phyloP scores from a whole-genome alignment of 139 green algal genomes.

The Zygnema cylindricum region DNA sequence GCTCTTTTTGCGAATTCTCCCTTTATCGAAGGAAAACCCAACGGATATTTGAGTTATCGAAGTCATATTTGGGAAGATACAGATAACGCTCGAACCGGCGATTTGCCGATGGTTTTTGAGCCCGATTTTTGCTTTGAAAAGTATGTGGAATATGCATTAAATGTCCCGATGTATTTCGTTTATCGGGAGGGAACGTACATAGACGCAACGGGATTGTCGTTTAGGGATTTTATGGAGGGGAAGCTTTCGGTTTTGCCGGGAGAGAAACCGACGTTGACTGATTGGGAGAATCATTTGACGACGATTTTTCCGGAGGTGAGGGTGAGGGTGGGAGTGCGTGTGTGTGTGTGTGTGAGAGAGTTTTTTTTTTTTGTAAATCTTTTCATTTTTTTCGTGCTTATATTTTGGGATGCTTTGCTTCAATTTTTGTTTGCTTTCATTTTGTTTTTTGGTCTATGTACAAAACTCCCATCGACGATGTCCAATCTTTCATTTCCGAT shows the following conservation, averaged over 20 bases:
- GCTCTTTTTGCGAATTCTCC: conserved; percentile 97
- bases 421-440: too few species aligned
- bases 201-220: conserved; percentile 76
- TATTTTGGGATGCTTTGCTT: too few species aligned
- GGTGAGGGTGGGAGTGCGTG: conserved; percentile 40
- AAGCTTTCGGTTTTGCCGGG: conserved; percentile 82
- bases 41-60: conserved; percentile 69
- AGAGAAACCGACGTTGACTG: conserved; percentile 82
- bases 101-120: conserved; percentile 96
- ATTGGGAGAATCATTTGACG: conserved; percentile 96
- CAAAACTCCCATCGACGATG: too few species aligned
- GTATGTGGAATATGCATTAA: conserved; percentile 95
- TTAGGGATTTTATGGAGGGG: conserved; percentile 88
- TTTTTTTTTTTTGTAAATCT: neutral
- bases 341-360: conserved; percentile 58
- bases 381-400: neutral
- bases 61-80: conserved; percentile 90
- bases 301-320: conserved; percentile 96
- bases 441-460: too few species aligned
- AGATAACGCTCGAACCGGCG: conserved; percentile 84
- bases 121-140: conserved; percentile 86
- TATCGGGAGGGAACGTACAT: conserved; percentile 92
- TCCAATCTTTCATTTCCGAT: too few species aligned
- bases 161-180: conserved; percentile 99
- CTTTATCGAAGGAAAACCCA: conserved; percentile 91